A percentile compares a stretch with the other conserved stretches of the same genome.
Evolutionary conservation across 306 rosid species (phyloP).

Genomic region (Cucurbita ficifolia): DNA sequence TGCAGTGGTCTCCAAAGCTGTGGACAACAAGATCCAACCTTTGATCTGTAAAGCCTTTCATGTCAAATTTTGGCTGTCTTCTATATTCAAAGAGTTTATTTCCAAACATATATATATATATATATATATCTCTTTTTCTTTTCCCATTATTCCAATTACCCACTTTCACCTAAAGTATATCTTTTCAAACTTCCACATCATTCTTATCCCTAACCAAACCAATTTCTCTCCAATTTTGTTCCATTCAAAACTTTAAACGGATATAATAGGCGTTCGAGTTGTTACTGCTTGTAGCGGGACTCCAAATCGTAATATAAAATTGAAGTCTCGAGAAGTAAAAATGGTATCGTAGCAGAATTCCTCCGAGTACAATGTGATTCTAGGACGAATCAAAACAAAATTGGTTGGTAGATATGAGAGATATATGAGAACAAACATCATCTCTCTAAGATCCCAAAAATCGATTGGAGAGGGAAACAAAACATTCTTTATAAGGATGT

Average conservation of each 20-base stretch:
- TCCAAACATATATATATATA: background rate
- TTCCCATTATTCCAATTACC: background rate
- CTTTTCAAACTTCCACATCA: constrained; percentile 8
- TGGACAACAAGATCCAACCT: constrained; percentile 70
- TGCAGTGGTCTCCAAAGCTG: constrained; percentile 62
- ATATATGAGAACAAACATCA: too few species aligned
- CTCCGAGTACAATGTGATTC: too few species aligned
- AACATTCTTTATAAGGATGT: too few species aligned
- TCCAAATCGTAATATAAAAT: too few species aligned
- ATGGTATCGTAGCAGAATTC: too few species aligned
- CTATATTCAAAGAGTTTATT: constrained; percentile 3
- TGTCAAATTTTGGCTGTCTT: constrained; percentile 25
- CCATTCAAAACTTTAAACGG: background rate
- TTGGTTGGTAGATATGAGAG: too few species aligned
- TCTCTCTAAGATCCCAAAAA: too few species aligned
- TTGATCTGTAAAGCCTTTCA: constrained; percentile 42
- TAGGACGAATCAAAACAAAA: too few species aligned
- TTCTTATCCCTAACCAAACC: background rate
- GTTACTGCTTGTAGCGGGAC: background rate
- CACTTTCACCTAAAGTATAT: constrained; percentile 9
- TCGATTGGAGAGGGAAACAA: too few species aligned
- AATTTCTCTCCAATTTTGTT: background rate
- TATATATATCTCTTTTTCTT: background rate
- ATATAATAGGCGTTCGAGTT: background rate
- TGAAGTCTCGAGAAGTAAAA: too few species aligned